phyloP scores from a whole-genome alignment of 176 grass and related monocot species.

The Bolboschoenus planiculmis region DNA sequence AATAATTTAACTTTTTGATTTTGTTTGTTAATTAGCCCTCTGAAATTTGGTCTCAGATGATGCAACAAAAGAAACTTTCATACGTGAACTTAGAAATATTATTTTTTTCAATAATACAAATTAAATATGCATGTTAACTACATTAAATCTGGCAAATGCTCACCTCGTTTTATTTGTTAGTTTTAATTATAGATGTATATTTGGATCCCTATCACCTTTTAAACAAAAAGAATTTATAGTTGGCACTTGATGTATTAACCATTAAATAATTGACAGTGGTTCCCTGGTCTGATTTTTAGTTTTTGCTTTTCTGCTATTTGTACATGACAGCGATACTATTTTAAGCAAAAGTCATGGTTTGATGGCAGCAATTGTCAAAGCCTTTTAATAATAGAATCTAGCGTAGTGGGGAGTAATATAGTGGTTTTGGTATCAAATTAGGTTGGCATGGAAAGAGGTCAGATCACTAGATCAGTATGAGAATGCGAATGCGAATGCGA shows the following conservation, averaged over 20 bases:
- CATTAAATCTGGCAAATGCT: neutral
- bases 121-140: neutral
- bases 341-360: conserved; percentile 13
- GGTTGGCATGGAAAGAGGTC: conserved; percentile 10
- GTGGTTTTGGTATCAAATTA: conserved; percentile 35
- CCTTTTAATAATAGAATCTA: conserved; percentile 27
- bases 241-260: neutral
- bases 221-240: neutral
- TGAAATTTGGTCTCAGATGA: too few species aligned
- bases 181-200: too few species aligned
- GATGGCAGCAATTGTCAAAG: conserved; percentile 7
- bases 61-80: too few species aligned
- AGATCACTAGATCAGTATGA: neutral
- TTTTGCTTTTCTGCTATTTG: neutral
- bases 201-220: neutral
- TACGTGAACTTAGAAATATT: too few species aligned
- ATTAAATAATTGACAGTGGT: conserved; percentile 3
- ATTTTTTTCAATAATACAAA: neutral
- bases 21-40: too few species aligned
- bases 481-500: neutral
- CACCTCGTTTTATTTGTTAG: neutral
- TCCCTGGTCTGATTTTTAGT: neutral
- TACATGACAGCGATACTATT: conserved; percentile 3
- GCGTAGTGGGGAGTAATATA: conserved; percentile 17
- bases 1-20: neutral